Evolutionary conservation across 768 basidiomycete genomes (phyloP).

Genomic region (Mycena chlorophos): DNA sequence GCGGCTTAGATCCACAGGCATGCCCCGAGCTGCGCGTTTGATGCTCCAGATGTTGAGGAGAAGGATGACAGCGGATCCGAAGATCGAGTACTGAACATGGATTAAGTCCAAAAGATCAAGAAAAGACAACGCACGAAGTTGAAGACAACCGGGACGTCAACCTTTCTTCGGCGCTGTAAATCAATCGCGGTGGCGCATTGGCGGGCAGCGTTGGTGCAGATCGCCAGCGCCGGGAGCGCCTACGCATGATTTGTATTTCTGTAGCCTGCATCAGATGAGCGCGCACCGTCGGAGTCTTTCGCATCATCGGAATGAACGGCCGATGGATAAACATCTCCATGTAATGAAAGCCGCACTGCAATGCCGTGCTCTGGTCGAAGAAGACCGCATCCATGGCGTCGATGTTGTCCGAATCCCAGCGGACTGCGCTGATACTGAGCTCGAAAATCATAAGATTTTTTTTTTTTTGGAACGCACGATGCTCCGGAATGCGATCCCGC

Average conservation of each 20-base stretch:
- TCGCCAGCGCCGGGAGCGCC: slow-evolving; percentile 65
- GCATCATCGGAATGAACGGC: slow-evolving; percentile 67
- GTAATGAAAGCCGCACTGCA: slow-evolving; percentile 46
- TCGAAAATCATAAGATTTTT: too few species aligned
- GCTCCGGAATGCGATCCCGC: slow-evolving; percentile 63
- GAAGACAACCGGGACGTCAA: slow-evolving; percentile 33
- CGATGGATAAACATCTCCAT: slow-evolving; percentile 77
- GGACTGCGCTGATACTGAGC: not conserved
- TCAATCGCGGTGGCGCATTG: slow-evolving; percentile 74
- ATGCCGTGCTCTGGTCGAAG: slow-evolving; percentile 57
- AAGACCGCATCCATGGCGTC: slow-evolving; percentile 38
- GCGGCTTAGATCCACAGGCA: slow-evolving; percentile 44
- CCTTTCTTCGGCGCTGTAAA: slow-evolving; percentile 36
- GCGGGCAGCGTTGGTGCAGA: slow-evolving; percentile 81
- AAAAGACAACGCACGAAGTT: too few species aligned
- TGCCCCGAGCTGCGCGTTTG: too few species aligned
- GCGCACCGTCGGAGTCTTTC: not conserved
- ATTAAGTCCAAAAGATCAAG: too few species aligned
- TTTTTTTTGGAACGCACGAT: too few species aligned
- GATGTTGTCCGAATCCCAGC: slow-evolving; percentile 33
- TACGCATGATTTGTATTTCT: not conserved
- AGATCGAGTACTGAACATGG: too few species aligned
- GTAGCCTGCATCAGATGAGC: too few species aligned
- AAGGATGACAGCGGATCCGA: too few species aligned
- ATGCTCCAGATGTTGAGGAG: too few species aligned